Evolutionary conservation across 1,284 basidiomycete species (phyloP), one percentile per base, ranked within the genome.

Genomic region (Hymenochaete sp.): DNA sequence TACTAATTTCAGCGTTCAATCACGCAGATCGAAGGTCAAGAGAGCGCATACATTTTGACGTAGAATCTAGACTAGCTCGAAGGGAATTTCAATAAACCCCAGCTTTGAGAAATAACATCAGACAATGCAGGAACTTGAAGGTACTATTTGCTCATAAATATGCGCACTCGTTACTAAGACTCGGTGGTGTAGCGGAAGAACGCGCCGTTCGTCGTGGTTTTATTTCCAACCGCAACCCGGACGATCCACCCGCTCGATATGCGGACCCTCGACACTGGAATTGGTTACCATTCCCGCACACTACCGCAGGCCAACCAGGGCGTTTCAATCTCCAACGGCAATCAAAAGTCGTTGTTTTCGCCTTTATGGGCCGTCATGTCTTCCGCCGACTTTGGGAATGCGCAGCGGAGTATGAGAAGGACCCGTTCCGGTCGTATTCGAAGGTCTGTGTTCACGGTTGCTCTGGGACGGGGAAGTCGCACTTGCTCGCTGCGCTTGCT

Each of bases 331-430:
- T 47, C 13, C 39, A 42, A 27, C 29, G 39, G 9, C 45, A 47
- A 25, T 28, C 22, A n/a, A 47, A 47, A 29, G 40, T 42, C n/a
- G 21, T 47, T 6, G 45, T 47, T n/a, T 49, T 49, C 32, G 38
- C 42, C 13, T 49, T 49, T 31, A 49, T 49, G 35, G 47, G 47
- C 10, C 42, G 47, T 5, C 37, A 45, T 26, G n/a, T 45, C 38
- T 49, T 49, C 21, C 42, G 42, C 14, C 31, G 36, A 13, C 27
- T 49, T 2, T 49, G 45, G n/a, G 36, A 44, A 13, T 39, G 29
- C 31, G 43, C 38, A n/a, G 42, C 36, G 3, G 37, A 49, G 11
- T 49, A 41, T 26, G 36, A 41, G 27, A 39, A 35, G 8, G 42
- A 49, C 24, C 47, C 42, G 9, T 41, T 41, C 14, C 43, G 42